A percentile compares a stretch with the other conserved stretches of the same genome.
These are phyloP conservation scores for Solanum tacnaense DNA, from an alignment of 257 asterid genomes.

Conservation along the genomic window DNA sequence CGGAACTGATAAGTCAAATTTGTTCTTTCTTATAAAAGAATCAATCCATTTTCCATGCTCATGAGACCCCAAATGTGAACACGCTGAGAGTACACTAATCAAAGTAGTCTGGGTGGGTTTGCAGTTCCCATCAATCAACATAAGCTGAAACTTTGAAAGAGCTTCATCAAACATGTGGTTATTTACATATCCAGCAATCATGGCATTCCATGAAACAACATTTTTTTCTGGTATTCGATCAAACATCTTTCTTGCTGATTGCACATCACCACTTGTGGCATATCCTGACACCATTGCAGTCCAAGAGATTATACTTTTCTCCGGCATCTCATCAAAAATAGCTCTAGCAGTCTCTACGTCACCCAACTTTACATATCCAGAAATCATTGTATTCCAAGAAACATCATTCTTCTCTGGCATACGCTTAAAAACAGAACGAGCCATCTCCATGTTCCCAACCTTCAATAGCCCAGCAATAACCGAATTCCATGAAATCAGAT, in stretches of 20 bases:
- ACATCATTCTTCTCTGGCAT: slow-evolving; percentile 26
- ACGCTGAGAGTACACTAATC: slow-evolving; percentile 33
- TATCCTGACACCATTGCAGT: slow-evolving; percentile 37
- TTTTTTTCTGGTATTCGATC: slow-evolving; percentile 26
- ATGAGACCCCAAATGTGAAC: slow-evolving; percentile 32
- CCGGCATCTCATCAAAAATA: slow-evolving; percentile 30
- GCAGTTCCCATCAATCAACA: slow-evolving; percentile 31
- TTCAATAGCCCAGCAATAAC: slow-evolving; percentile 31
- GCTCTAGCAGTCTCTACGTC: slow-evolving; percentile 17
- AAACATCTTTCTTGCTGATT: slow-evolving; percentile 24
- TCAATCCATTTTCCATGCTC: slow-evolving; percentile 45
- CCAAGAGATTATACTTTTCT: slow-evolving; percentile 39
- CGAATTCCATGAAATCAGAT: slow-evolving; percentile 31
- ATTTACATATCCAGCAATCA: slow-evolving; percentile 42
- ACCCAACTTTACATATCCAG: slow-evolving; percentile 21
- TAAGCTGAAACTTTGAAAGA: slow-evolving; percentile 19
- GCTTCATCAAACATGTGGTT: slow-evolving; percentile 37
- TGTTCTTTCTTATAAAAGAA: slow-evolving; percentile 25
- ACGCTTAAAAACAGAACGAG: slow-evolving; percentile 14
- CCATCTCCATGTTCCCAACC: slow-evolving; percentile 22
- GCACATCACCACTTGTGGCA: slow-evolving; percentile 21
- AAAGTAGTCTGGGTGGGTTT: slow-evolving; percentile 40
- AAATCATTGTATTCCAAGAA: slow-evolving; percentile 35
- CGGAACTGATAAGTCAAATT: slow-evolving; percentile 22
- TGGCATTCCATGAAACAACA: slow-evolving; percentile 52